Percentiles rank a stretch among this genome's conserved stretches.
Conservation (phyloP, 2,329 filamentous ascomycete genomes). For the Thermothelomyces thermophilus region DNA sequence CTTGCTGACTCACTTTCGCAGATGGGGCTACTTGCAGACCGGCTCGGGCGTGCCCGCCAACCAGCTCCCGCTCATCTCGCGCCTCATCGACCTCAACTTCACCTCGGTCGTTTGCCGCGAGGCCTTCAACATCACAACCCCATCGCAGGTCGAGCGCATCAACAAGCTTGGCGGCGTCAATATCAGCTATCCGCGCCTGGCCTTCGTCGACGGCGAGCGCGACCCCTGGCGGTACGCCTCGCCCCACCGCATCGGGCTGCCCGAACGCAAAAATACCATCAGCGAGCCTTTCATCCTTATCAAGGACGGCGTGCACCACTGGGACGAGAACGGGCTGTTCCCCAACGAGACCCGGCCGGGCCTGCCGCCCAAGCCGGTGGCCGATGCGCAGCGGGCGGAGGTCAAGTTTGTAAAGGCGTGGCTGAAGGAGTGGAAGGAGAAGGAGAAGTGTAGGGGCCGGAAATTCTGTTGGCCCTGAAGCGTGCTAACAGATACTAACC, state of each 20-base stretch:
- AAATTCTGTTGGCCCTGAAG: not conserved
- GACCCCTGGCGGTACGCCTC: constrained; percentile 77
- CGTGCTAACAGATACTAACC: constrained; percentile 14
- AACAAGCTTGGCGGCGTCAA: constrained; percentile 71
- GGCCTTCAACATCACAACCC: constrained; percentile 62
- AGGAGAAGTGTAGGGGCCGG: constrained; percentile 8
- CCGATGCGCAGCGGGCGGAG: constrained; percentile 51
- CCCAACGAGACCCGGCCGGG: constrained; percentile 51
- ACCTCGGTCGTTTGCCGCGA: constrained; percentile 54
- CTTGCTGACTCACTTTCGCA: constrained; percentile 25
- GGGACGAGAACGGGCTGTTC: constrained; percentile 67
- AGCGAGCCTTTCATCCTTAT: constrained; percentile 70
- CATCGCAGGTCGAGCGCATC: constrained; percentile 57
- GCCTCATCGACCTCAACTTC: constrained; percentile 60
- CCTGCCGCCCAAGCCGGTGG: constrained; percentile 54
- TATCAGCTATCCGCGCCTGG: constrained; percentile 68
- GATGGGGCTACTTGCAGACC: constrained; percentile 74
- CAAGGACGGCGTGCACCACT: constrained; percentile 69
- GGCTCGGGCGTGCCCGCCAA: constrained; percentile 60
- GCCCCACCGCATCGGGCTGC: constrained; percentile 58
- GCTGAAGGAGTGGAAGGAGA: constrained; percentile 53
- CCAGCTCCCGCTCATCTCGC: constrained; percentile 64
- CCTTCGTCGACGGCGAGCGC: constrained; percentile 67
- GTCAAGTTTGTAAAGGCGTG: constrained; percentile 59
- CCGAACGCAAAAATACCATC: constrained; percentile 50